Base-by-base conservation (phyloP, 2,329 filamentous ascomycete species). In the Annulohypoxylon truncatum region DNA sequence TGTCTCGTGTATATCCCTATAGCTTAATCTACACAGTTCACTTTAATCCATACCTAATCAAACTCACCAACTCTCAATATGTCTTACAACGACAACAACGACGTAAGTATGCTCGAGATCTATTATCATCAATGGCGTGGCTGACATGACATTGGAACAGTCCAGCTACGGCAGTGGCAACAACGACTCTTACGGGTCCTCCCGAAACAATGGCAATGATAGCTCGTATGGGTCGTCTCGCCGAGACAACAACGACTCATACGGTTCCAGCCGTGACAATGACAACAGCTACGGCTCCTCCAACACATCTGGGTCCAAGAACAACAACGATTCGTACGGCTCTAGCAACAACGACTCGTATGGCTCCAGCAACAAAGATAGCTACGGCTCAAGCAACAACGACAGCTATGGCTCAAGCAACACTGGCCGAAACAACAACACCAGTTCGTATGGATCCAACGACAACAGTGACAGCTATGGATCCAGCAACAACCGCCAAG, bases 61-160 rank as follows among this genome's bases (percentile, higher is more conserved):
- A 18, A 48, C 13, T 29, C 44, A 46, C 24, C n/a, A 44, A 29
- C 35, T 6, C 51, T 65, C 70, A 74, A 33, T 20, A 77, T 85
- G 83, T 85, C 83, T 80, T 83, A 81, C 79, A 77, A 78, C 73
- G 75, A 79, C 79, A 77, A 79, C 69, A 72, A 79, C 70, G 74
- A 77, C 74, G 77, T 78, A 69, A 75, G 76, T 29, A 20, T 20
- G 50, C 22, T 15, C 12, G 2, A 5, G 2, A 22, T 5, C 12
- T 13, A 20, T 24, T 22, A 15, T 63, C 56, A 15, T 6, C 61
- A 55, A 13, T n/a, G 9, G 8, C 26, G 38, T 31, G 13, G 42
- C 56, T 69, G 46, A 68, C 52, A 46, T 35, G 4, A n/a, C 12
- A 57, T 28, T n/a, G 31, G 31, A n/a, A 22, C 31, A 64, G 57